Evolutionary conservation across 768 basidiomycete genomes (phyloP).

Genomic region (Vishniacozyma victoriae): DNA sequence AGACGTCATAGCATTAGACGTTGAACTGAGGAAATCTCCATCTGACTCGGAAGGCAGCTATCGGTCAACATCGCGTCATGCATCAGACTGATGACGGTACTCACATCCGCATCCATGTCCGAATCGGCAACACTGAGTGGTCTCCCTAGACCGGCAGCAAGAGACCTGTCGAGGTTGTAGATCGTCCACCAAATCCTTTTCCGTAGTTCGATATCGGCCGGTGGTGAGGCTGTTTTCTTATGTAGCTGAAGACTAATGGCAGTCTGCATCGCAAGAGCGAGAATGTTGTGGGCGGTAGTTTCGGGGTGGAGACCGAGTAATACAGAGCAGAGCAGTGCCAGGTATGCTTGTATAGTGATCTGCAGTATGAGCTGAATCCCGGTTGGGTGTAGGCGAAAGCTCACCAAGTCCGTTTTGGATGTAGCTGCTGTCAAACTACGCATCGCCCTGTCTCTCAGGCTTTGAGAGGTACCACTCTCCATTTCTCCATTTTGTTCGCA

Average conservation of each 20-base stretch:
- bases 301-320: conserved; percentile 25
- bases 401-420: conserved; percentile 21
- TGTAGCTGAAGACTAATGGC: conserved; percentile 26
- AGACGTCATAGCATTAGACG: too few species aligned
- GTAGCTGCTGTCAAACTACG: conserved; percentile 9
- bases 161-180: conserved; percentile 28
- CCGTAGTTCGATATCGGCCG: conserved; percentile 10
- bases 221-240: conserved; percentile 2
- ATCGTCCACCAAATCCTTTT: conserved; percentile 23
- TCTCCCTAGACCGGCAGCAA: conserved; percentile 18
- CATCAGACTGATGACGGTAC: too few species aligned
- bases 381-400: too few species aligned
- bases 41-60: too few species aligned
- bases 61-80: too few species aligned
- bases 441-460: conserved; percentile 13
- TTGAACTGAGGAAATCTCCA: too few species aligned
- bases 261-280: conserved; percentile 23
- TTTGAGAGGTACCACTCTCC: conserved; percentile 9
- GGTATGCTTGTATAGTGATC: conserved; percentile 20
- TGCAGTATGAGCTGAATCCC: background rate
- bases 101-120: conserved; percentile 27
- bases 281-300: conserved; percentile 17
- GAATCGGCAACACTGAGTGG: conserved; percentile 25
- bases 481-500: conserved; percentile 14
- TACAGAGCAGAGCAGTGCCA: conserved; percentile 22